Percentiles rank a stretch among this genome's conserved stretches.
Conservation (phyloP, 2,329 filamentous ascomycete species). For the Neofusicoccum kwambonambiense region DNA sequence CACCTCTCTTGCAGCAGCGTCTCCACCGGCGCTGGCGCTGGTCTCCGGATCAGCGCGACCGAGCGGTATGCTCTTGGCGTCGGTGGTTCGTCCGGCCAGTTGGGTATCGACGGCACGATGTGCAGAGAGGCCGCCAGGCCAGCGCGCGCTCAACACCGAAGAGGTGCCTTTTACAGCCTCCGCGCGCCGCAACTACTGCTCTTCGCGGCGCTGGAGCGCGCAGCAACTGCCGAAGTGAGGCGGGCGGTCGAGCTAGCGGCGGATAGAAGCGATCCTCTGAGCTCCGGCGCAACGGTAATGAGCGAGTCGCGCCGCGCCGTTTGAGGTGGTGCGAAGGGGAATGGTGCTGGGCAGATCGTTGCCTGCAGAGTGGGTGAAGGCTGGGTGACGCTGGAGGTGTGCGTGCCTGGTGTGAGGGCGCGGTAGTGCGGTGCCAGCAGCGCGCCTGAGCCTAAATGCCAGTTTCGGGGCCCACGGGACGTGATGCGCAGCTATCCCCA, state of each 20-base stretch:
- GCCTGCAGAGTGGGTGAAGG: constrained; percentile 2
- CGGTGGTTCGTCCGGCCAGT: constrained; percentile 3
- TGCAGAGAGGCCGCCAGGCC: not conserved
- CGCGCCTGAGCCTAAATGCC: constrained; percentile 3
- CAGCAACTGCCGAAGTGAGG: constrained; percentile 13
- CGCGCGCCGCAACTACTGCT: not conserved
- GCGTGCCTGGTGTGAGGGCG: not conserved
- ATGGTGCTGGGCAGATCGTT: constrained; percentile 9
- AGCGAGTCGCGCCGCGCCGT: constrained; percentile 12
- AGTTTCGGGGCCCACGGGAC: constrained; percentile 3
- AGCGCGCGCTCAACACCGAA: not conserved
- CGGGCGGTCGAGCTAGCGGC: constrained; percentile 10
- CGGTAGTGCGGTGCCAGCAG: not conserved
- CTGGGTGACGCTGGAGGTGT: not conserved
- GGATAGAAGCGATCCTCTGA: constrained; percentile 5
- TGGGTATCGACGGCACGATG: not conserved
- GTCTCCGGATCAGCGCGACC: constrained; percentile 14
- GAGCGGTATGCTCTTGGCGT: constrained; percentile 3
- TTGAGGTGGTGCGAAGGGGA: constrained; percentile 9
- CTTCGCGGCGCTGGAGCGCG: not conserved
- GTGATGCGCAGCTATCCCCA: constrained; percentile 7
- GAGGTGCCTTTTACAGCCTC: not conserved
- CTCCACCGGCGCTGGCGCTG: constrained; percentile 9
- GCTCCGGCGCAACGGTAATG: not conserved
- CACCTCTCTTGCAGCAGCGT: not conserved